A percentile compares a stretch with the other conserved stretches of the same genome.
These are phyloP conservation scores for Acer yangbiense DNA, from an alignment of 345 rosid genomes.

Conservation along the genomic window DNA sequence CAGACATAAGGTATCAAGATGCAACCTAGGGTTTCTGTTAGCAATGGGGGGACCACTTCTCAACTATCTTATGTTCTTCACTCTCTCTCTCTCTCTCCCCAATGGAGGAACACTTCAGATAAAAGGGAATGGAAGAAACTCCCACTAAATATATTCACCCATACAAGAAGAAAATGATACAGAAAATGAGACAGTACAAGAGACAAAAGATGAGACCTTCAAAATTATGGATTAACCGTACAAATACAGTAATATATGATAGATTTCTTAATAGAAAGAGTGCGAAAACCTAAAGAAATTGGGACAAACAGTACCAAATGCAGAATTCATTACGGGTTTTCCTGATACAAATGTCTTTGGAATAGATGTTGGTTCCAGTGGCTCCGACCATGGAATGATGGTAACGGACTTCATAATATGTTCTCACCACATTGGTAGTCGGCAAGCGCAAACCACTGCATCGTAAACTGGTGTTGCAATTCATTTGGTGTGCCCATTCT, in stretches of 20 bases:
- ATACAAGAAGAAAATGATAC: constrained; percentile 22
- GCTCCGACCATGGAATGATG: constrained; percentile 59
- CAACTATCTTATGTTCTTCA: constrained; percentile 48
- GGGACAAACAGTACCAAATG: constrained; percentile 38
- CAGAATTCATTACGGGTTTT: constrained; percentile 29
- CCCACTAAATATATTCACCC: constrained; percentile 44
- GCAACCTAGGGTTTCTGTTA: constrained; percentile 34
- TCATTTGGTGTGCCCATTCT: constrained; percentile 45
- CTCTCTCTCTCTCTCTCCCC: constrained; percentile 5
- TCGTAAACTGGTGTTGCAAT: constrained; percentile 34
- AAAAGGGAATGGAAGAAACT: constrained; percentile 16
- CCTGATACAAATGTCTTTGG: constrained; percentile 32
- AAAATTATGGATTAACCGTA: constrained; percentile 19
- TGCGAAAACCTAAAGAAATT: constrained; percentile 28
- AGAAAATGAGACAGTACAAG: constrained; percentile 18
- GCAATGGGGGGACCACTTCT: constrained; percentile 66
- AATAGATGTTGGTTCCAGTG: constrained; percentile 42
- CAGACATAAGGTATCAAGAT: constrained; percentile 30
- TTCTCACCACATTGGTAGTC: constrained; percentile 29
- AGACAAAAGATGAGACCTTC: constrained; percentile 44
- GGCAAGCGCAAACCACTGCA: constrained; percentile 28
- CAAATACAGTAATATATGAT: constrained; percentile 12
- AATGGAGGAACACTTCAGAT: constrained; percentile 25
- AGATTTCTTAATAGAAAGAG: constrained; percentile 21
- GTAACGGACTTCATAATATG: constrained; percentile 54